Base-by-base conservation (phyloP, 176 grass and related monocot species). In the Hsuehochloa calcarea region DNA sequence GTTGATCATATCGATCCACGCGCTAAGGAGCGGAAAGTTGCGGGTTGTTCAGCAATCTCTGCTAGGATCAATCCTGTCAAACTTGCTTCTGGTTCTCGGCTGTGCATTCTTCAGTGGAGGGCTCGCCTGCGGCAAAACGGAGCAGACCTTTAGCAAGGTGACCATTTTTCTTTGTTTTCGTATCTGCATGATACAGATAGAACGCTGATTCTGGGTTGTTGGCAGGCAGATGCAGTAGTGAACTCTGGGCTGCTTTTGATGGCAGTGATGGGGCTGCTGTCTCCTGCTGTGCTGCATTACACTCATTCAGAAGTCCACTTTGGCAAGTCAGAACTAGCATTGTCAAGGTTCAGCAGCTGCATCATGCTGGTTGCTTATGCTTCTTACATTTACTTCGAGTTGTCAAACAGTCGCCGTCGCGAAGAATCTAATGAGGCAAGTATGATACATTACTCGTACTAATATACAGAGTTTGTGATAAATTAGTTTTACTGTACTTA, bases 211-310 rank as follows among this genome's bases (percentile, higher is more conserved):
- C 22, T 67, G 20, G 45, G 41, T 68, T 82, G 61, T 87, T 65
- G 41, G 35, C 91, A 97, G 89, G 83, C 69, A 88, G 78, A 85
- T 61, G 89, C 91, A 70, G 78, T 85, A 52, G 78, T 96, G 82
- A 96, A 89, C 78, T 96, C 89, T 3, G 91, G 91, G n/a, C 72
- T 96, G 84, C 94, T 96, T 65, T 65, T 96, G 78, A 96, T 96
- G 89, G 89, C 89, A 26, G 91, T 93, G 22, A 85, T 96, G 84
- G 91, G 91, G 8, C 65, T 93, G 85, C 41, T 93, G 8, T 88
- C 86, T 71, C 93, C 93, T 75, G 86, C 88, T 38, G 89, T 91
- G 75, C 82, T 96, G 70, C 88, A 96, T 70, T 93, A 91, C 39
- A 96, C 94, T 22, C 89, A 91, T 63, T 76, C 89, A 3, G 91